Percentiles rank a stretch among this genome's conserved stretches.
Conservation (phyloP, 2,329 filamentous ascomycete genomes). For the Botryosphaeria dothidea region DNA sequence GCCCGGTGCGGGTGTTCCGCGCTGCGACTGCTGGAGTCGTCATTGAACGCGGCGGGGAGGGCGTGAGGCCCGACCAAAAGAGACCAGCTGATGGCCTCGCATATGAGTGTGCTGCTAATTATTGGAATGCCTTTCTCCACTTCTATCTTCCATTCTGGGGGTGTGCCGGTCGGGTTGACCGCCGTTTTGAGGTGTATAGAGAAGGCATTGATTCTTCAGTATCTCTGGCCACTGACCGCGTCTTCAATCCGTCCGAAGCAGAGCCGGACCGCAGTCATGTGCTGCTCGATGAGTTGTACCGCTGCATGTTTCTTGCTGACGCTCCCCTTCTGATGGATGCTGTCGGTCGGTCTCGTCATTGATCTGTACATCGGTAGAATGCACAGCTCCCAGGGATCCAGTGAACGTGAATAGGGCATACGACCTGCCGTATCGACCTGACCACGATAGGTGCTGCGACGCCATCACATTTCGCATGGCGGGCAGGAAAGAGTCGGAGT, state of each 20-base stretch:
- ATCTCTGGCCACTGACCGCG: background rate
- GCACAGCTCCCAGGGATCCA: no score
- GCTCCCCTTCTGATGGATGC: no score
- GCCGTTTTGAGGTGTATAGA: background rate
- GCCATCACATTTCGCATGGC: no score
- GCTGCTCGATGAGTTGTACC: background rate
- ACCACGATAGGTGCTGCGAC: no score
- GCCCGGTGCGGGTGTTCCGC: background rate
- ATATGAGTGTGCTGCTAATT: background rate
- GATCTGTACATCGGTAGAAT: no score
- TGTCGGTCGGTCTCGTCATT: no score
- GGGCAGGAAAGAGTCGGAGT: no score
- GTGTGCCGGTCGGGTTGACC: background rate
- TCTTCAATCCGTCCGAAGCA: conserved; percentile 1
- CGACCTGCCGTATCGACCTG: no score
- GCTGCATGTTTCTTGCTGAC: background rate
- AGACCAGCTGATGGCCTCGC: background rate
- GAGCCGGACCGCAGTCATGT: conserved; percentile 1
- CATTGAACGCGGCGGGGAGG: no score
- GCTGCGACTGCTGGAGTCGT: background rate
- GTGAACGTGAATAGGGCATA: no score
- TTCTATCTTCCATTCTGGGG: background rate
- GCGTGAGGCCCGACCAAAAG: background rate
- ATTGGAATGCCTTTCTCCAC: background rate
- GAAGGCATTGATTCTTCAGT: background rate